Base-by-base conservation (phyloP, 2,329 filamentous ascomycete species). In the Penicillium sp. region DNA sequence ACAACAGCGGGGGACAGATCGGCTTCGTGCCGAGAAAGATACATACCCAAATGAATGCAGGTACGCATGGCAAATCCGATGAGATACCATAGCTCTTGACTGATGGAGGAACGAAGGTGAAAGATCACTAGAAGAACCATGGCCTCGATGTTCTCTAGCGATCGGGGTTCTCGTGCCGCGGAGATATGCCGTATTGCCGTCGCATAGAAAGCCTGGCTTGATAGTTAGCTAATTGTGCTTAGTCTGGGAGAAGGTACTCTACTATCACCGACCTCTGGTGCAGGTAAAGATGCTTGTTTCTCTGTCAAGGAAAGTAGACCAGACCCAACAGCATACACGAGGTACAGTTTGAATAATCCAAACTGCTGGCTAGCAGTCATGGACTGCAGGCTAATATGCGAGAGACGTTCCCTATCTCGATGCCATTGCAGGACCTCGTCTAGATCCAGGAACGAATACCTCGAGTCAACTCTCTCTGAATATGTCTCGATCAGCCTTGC, bases 81-180 rank as follows among this genome's bases (percentile, higher is more conserved):
- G 12, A 54, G 44, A 26, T 54, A 54, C 51, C 51, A 54, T 36
- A 54, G 51, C 17, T 49, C 51, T 41, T 54, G 51, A 17, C 43
- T 54, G n/a, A 54, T 47, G 25, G 51, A 54, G 44, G 42, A 54
- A 11, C 51, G 51, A 35, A 54, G 51, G 35, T 54, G 51, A n/a
- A 54, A 54, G n/a, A 54, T 48, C 6, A 49, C 51, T 7, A 54
- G 43, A 9, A 54, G 51, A 10, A 54, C 51, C 43, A 54, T 37
- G 25, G 51, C 51, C 22, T 54, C 51, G 26, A 54, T 54, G 26
- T 48, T 54, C 26, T 54, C 51, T 14, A 54, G 25, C 3, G 51
- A 54, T 17, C 44, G 51, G 14, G 51, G 51, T 25, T 54, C 51
- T 30, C 51, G 51, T n/a, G 51, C 51, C 4, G 36, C 36, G 12